A percentile compares a stretch with the other conserved stretches of the same genome.
phyloP scores from a whole-genome alignment of 306 rosid genomes.

The Sicyos edulis region DNA sequence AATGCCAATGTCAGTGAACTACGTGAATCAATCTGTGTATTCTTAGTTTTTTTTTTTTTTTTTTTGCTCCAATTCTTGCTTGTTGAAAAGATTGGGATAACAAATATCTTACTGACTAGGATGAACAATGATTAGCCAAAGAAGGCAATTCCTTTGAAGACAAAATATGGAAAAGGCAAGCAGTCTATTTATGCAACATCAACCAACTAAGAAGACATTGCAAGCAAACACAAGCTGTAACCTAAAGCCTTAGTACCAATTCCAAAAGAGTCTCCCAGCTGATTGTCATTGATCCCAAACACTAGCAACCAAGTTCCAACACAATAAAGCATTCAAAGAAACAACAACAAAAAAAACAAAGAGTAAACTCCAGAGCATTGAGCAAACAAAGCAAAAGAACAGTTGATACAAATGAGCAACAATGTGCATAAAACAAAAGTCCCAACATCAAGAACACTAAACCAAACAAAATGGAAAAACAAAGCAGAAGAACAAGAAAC shows the following conservation, averaged over 20 bases:
- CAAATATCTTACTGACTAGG: neutral
- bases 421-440: conserved; percentile 3
- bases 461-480: neutral
- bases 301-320: no score
- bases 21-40: no score
- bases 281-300: no score
- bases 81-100: no score
- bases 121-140: neutral
- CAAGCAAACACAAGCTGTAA: neutral
- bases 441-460: neutral
- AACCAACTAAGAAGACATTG: neutral
- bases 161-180: neutral
- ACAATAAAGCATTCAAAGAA: no score
- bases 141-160: neutral
- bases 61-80: no score
- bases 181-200: neutral
- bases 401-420: neutral
- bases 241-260: neutral
- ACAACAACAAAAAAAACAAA: no score
- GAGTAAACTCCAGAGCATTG: neutral
- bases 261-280: no score
- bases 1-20: no score
- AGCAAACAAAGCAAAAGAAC: neutral
- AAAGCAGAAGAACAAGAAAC: conserved; percentile 9
- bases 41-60: no score